Percentiles rank a stretch among this genome's conserved stretches.
Conservation (phyloP, 2,329 filamentous ascomycete genomes). For the Phialophora tarda region DNA sequence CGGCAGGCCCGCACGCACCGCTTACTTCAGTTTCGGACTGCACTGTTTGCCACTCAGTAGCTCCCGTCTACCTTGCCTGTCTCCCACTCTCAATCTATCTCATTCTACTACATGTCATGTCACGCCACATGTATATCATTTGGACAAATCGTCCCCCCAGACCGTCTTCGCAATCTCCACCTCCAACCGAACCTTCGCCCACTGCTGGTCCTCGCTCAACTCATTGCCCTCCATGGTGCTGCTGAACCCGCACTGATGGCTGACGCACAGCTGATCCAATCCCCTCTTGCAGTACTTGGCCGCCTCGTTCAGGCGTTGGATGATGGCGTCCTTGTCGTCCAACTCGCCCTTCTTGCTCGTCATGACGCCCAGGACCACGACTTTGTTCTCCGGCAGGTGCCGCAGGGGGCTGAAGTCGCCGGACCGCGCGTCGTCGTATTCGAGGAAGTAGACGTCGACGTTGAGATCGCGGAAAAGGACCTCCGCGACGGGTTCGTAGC, state of each 20-base stretch:
- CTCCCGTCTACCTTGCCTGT: neutral
- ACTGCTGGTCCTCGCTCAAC: conserved; percentile 62
- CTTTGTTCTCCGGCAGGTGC: conserved; percentile 60
- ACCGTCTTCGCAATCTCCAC: conserved; percentile 64
- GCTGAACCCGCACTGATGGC: conserved; percentile 64
- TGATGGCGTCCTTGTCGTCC: conserved; percentile 54
- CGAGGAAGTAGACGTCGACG: conserved; percentile 65
- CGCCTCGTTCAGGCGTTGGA: conserved; percentile 54
- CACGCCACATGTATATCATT: neutral
- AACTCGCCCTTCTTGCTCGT: conserved; percentile 63
- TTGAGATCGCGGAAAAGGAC: conserved; percentile 63
- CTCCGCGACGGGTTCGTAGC: conserved; percentile 64
- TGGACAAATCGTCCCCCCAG: conserved; percentile 57
- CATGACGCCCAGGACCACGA: conserved; percentile 63
- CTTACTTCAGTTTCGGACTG: neutral
- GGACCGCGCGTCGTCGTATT: conserved; percentile 63
- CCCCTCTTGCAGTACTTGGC: conserved; percentile 57
- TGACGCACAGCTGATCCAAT: conserved; percentile 61
- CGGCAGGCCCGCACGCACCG: neutral
- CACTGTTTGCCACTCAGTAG: neutral
- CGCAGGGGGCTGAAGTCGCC: conserved; percentile 62
- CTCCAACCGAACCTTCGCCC: conserved; percentile 61
- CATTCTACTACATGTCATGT: no score
- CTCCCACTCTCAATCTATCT: neutral
- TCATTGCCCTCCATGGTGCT: conserved; percentile 63